Evolutionary conservation across 352 stramenopile genomes (phyloP), one percentile per base, ranked within the genome.

Genomic region (Saprolegnia parasitica): DNA sequence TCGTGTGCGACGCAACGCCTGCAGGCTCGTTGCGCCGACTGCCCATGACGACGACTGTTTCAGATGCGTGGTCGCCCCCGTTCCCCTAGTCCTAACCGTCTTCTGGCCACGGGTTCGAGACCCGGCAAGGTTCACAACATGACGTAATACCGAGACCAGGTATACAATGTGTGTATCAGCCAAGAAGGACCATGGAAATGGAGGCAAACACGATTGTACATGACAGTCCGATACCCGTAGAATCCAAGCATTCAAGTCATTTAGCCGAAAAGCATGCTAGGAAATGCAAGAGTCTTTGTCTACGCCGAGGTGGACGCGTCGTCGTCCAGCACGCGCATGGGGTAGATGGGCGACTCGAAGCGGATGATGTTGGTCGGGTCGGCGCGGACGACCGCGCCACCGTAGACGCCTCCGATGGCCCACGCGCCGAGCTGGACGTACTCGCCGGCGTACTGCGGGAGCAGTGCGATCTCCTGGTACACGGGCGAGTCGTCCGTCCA

Each of bases 381-480:
- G 35, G 56, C 24, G 18, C 56, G 56, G 10, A 65, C 40, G 56
- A 65, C 56, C 4, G 56, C 47, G 21, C 56, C 56, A 18, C 35
- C 56, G 35, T 65, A 65, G 16, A 21, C 56, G 26, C 56, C 56
- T 18, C n/a, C 3, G 16, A 65, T 40, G 4, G 56, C 56, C 56
- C 56, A 65, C n/a, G 56, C 42, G 56, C 56, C 56, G 56, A 65
- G 56, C 40, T 65, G 56, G 18, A 65, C 56, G n/a, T 18, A 52
- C 6, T 52, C 35, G 18, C 56, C 35, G 42, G 13, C 42, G 35
- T 50, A 65, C 16, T 29, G 16, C 18, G 56, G 56, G 6, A 65
- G 56, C 8, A 65, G 56, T 9, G 56, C 56, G 26, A 65, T 26
- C 40, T 65, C 56, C 47, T 65, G 56, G 24, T 65, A 65, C 20